Evolutionary conservation across 2,329 filamentous ascomycete species (phyloP).

Genomic region (Pseudophaeomoniella oleicola): DNA sequence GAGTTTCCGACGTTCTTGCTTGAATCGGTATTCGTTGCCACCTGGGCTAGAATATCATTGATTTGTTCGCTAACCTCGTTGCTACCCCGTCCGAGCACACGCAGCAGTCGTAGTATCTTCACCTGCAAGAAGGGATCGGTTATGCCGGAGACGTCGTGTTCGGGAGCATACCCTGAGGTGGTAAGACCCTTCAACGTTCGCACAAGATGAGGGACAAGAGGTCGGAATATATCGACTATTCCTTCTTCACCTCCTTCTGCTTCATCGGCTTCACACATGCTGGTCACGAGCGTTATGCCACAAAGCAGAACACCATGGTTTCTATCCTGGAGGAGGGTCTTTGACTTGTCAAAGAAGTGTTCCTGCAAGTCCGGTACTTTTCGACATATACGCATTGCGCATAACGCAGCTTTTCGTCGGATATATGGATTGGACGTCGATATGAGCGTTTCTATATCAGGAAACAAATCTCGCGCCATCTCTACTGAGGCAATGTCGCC

Average conservation of each 20-base stretch:
- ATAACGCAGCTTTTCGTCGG: slow-evolving; percentile 89
- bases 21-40: slow-evolving; percentile 94
- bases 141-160: slow-evolving; percentile 96
- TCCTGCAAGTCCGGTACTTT: slow-evolving; percentile 96
- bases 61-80: slow-evolving; percentile 85
- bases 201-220: slow-evolving; percentile 70
- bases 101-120: slow-evolving; percentile 77
- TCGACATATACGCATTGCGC: slow-evolving; percentile 95
- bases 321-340: slow-evolving; percentile 72
- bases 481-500: slow-evolving; percentile 97
- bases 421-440: slow-evolving; percentile 97
- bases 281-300: slow-evolving; percentile 78
- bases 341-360: slow-evolving; percentile 90
- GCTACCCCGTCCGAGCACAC: slow-evolving; percentile 78
- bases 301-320: slow-evolving; percentile 94
- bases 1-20: slow-evolving; percentile 98
- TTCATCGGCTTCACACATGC: slow-evolving; percentile 89
- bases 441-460: slow-evolving; percentile 84
- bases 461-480: slow-evolving; percentile 94
- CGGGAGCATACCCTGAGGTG: slow-evolving; percentile 89
- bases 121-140: slow-evolving; percentile 96
- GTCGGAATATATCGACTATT: slow-evolving; percentile 80
- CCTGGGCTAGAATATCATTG: slow-evolving; percentile 94
- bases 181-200: slow-evolving; percentile 84
- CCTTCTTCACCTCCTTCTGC: slow-evolving; percentile 71